Base-by-base conservation (phyloP, 2,329 filamentous ascomycete species). In the Penicillium sp. region DNA sequence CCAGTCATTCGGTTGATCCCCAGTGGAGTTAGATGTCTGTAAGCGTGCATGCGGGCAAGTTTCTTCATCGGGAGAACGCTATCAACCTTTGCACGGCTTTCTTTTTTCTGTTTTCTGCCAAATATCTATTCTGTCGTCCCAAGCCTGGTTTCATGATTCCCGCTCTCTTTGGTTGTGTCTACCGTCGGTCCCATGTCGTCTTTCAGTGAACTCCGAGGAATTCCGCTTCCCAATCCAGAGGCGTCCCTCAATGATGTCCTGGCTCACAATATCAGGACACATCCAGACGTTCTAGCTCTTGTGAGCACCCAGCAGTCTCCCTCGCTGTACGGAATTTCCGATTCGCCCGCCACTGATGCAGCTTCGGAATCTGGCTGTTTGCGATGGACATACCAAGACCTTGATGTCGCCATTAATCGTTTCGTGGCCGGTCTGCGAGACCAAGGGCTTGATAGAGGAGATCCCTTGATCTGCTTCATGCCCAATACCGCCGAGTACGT, bases 401-500 rank as follows among this genome's bases (percentile, higher is more conserved):
- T 35, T 13, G 33, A 35, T 13, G 5, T 11, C 11, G 33, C 33
- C 11, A 35, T 35, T 13, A 13, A 35, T 9, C 33, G 33, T 35
- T 39, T 39, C 13, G 37, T 24, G 13, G 13, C 9, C 28, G 33
- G 45, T 12, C 32, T 51, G 18, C 12, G 9, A 35, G n/a, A 25
- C 9, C 45, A 9, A 24, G 48, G 48, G 3, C 8, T 47, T 7
- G 28, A 32, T 5, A 42, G n/a, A 39, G 48, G 37, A 4, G 36
- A 37, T 32, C 35, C 45, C 24, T 11, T 51, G 18, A n/a, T 51
- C 3, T 42, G 42, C 1, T 51, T 51, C 25, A 41, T 41, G 18
- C 27, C 41, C 25, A 56, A 56, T 39, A 43, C 35, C 7, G 54
- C 47, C 13, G 54, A 56, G 37, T 54, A 50, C 46, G 49, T 56